Conservation (phyloP, 768 basidiomycete genomes). For the Multifurca ochricompacta region DNA sequence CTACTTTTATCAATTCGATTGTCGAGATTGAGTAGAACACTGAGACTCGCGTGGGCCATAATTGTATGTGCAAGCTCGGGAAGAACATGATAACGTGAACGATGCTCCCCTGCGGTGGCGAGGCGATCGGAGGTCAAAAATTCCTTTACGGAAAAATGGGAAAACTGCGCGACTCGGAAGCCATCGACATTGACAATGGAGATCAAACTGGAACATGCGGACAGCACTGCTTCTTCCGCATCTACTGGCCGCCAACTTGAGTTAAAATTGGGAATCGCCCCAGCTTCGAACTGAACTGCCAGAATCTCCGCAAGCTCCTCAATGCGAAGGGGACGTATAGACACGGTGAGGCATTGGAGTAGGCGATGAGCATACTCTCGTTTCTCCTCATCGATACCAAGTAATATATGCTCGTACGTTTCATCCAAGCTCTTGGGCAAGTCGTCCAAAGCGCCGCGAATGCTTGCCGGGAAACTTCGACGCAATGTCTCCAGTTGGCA, state of each 20-base stretch:
- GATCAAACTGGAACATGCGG: neutral
- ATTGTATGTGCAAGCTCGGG: neutral
- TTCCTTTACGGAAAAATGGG: slow-evolving; percentile 10
- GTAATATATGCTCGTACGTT: slow-evolving; percentile 1
- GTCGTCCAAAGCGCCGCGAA: neutral
- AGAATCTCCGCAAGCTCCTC: slow-evolving; percentile 9
- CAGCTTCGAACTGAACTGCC: neutral
- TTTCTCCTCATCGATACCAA: slow-evolving; percentile 3
- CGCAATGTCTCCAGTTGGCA: slow-evolving; percentile 7
- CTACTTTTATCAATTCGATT: neutral
- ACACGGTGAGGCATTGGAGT: neutral
- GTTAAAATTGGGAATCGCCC: neutral
- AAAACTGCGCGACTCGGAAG: neutral
- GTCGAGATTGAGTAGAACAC: neutral
- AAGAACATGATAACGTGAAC: neutral
- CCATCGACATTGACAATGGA: neutral
- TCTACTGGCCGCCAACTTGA: neutral
- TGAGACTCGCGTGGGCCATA: neutral
- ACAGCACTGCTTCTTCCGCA: neutral
- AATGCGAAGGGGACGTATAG: neutral
- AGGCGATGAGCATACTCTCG: neutral
- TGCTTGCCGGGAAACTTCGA: neutral
- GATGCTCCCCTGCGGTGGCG: neutral
- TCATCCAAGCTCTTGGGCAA: slow-evolving; percentile 1
- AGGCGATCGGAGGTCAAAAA: slow-evolving; percentile 3